Evolutionary conservation across 495 filamentous ascomycete species (phyloP), one percentile per base, ranked within the genome.

Genomic region (Pseudevernia furfuracea): DNA sequence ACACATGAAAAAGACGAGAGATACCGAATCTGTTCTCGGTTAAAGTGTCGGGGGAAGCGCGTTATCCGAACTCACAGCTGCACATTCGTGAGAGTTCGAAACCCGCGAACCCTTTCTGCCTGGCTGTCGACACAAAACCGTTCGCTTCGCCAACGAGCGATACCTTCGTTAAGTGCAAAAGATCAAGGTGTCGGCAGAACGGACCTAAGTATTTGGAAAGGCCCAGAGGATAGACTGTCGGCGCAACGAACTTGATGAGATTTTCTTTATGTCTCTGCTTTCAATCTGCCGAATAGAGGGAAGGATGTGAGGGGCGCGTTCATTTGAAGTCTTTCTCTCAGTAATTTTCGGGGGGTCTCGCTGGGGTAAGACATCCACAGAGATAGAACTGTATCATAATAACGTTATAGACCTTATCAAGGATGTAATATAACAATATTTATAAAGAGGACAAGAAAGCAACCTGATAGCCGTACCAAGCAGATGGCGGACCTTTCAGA

Each of bases 341-440:
- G 25, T 37, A 7, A 7, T 28, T 62, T 14, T 62, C 1, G 37
- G 25, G 60, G 48, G 46, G 56, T 10, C 12, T 43, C 23, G 60
- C 60, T 5, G 28, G n/a, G 48, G 60, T 49, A 62, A 53, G 23
- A 36, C 46, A 23, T 39, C 36, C 25, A 12, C n/a, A 56, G 38
- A 32, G n/a, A 56, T 43, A 56, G 60, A 43, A 25, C 28, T 62
- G 60, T 55, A 62, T 36, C 19, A 59, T 44, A 43, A 8, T 30
- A 53, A 25, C 8, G 49, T 3, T 53, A 32, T 30, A 11, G 23
- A 25, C 4, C 0, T 28, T 8, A 12, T 53, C 5, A 19, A 5
- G 14, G 5, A 30, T 17, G 32, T n/a, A 8, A 53, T 17, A 53
- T 17, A n/a, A 3, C 14, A 53, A 19, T 19, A 1, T 21, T 41